Conservation (phyloP, 2,329 filamentous ascomycete genomes). For the Xylariaceae sp. region DNA sequence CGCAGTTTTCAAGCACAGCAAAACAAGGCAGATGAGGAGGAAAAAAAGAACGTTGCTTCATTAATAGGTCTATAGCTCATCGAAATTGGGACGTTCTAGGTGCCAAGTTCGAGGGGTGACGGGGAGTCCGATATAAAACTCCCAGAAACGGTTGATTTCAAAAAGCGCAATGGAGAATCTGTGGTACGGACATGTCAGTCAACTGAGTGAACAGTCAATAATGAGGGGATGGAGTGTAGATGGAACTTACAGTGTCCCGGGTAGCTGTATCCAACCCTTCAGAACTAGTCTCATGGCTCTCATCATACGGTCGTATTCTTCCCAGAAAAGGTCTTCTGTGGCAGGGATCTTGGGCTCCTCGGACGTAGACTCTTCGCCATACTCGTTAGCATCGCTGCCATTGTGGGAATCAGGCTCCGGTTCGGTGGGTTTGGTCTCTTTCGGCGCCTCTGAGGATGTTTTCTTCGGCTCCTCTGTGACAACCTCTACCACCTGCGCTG, state of each 20-base stretch:
- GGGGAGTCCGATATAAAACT: conserved; percentile 50
- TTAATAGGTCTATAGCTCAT: conserved; percentile 41
- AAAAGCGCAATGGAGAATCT: conserved; percentile 42
- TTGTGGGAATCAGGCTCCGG: conserved; percentile 15
- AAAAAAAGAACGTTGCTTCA: not conserved
- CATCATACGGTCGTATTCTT: conserved; percentile 60
- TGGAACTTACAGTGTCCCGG: conserved; percentile 61
- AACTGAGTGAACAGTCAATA: not conserved
- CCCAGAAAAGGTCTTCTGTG: conserved; percentile 52
- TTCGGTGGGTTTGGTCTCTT: conserved; percentile 11
- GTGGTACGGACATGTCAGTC: not conserved
- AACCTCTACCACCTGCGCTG: not conserved
- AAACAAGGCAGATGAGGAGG: not conserved
- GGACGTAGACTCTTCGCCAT: conserved; percentile 36
- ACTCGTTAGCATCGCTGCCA: conserved; percentile 35
- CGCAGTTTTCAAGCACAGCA: conserved; percentile 5
- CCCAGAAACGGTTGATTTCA: conserved; percentile 44
- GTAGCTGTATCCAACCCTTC: conserved; percentile 63
- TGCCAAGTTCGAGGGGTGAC: conserved; percentile 45
- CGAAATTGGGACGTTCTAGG: conserved; percentile 40
- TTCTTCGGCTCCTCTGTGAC: not conserved
- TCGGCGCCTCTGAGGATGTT: not conserved
- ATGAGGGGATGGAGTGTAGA: not conserved
- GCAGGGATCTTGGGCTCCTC: conserved; percentile 32
- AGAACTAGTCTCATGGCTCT: conserved; percentile 62